Conservation (phyloP, 169 alveolate genomes). For the Plasmodium billcollinsi region DNA sequence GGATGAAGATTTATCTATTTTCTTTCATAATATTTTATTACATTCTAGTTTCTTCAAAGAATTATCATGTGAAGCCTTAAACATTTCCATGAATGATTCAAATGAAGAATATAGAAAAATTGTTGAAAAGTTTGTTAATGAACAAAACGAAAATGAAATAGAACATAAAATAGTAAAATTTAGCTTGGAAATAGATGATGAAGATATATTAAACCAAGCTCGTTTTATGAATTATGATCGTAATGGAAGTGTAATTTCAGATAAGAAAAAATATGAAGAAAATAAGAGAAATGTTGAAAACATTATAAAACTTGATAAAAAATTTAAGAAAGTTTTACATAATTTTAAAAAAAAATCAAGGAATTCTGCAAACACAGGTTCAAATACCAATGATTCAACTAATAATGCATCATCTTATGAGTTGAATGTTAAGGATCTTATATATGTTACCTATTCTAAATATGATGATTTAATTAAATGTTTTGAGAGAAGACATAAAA, state of each 20-base stretch:
- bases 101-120: slow-evolving; percentile 9
- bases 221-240: slow-evolving; percentile 10
- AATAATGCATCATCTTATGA: slow-evolving; percentile 20
- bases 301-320: neutral
- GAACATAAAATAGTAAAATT: slow-evolving; percentile 28
- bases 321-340: neutral
- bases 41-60: slow-evolving; percentile 31
- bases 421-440: slow-evolving; percentile 48
- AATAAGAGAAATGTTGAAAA: neutral
- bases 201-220: slow-evolving; percentile 8
- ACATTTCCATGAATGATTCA: slow-evolving; percentile 49
- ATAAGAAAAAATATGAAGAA: neutral
- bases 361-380: neutral
- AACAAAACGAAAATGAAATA: neutral
- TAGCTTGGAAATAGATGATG: slow-evolving; percentile 23
- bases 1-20: slow-evolving; percentile 39
- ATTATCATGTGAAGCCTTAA: slow-evolving; percentile 34
- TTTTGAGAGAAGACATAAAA: slow-evolving; percentile 11
- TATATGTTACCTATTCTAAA: slow-evolving; percentile 34
- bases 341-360: neutral
- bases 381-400: slow-evolving; percentile 2
- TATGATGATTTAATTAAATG: slow-evolving; percentile 22
- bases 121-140: neutral
- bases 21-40: slow-evolving; percentile 32
- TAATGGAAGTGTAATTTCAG: neutral